These are phyloP conservation scores for Sclerotinia glacialis DNA, from an alignment of 2,329 filamentous ascomycete species.

Conservation along the genomic window DNA sequence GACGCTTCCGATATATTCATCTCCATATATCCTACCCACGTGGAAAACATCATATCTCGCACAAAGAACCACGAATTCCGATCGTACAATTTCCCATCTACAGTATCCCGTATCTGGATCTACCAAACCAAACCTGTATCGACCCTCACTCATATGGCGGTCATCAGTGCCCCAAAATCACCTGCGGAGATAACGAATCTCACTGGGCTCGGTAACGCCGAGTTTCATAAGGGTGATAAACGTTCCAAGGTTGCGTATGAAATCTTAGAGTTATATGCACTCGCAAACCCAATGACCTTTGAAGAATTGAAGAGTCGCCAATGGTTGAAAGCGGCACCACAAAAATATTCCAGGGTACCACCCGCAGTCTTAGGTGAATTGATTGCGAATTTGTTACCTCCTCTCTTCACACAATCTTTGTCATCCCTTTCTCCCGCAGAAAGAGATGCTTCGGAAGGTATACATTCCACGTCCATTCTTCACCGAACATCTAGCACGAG, in stretches of 20 bases:
- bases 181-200: constrained; percentile 48
- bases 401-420: constrained; percentile 44
- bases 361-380: constrained; percentile 57
- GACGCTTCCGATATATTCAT: constrained; percentile 55
- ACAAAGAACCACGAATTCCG: constrained; percentile 55
- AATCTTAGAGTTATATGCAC: constrained; percentile 57
- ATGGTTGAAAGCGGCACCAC: constrained; percentile 52
- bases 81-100: constrained; percentile 52
- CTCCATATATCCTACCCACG: constrained; percentile 47
- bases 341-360: constrained; percentile 53
- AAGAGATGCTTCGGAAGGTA: not conserved
- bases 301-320: constrained; percentile 53
- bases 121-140: constrained; percentile 49
- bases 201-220: constrained; percentile 50
- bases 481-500: constrained; percentile 18
- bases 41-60: constrained; percentile 50
- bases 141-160: constrained; percentile 59
- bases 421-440: constrained; percentile 6
- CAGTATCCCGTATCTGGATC: constrained; percentile 61
- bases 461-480: not conserved
- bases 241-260: constrained; percentile 46
- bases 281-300: constrained; percentile 57
- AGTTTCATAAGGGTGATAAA: constrained; percentile 40
- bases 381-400: constrained; percentile 55
- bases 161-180: constrained; percentile 47